Conservation (phyloP, 805 yeast species). For the Ogataea nakhonphanomensis region DNA sequence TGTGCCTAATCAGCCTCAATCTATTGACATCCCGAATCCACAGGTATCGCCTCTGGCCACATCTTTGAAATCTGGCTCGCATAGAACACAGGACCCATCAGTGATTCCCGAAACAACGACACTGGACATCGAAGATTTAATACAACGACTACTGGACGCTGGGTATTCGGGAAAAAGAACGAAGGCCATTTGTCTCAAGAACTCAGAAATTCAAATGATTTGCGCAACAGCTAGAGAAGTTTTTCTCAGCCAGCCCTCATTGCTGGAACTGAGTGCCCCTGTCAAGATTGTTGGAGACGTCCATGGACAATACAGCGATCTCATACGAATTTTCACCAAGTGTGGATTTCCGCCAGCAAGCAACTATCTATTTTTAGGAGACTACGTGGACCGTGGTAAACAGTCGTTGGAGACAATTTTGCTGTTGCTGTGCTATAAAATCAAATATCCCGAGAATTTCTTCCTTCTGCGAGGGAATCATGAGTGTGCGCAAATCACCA, state of each 20-base stretch:
- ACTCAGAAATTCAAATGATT: constrained; percentile 81
- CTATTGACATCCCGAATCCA: constrained; percentile 8
- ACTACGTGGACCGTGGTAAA: constrained; percentile 96
- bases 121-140: constrained; percentile 68
- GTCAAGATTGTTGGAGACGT: constrained; percentile 91
- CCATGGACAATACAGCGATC: constrained; percentile 93
- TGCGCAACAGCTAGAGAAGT: constrained; percentile 88
- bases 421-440: constrained; percentile 84
- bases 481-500: constrained; percentile 94
- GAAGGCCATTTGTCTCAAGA: constrained; percentile 82
- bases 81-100: constrained; percentile 1
- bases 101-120: constrained; percentile 10
- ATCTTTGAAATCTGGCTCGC: constrained; percentile 9
- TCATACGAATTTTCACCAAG: constrained; percentile 85
- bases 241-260: constrained; percentile 83
- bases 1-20: constrained; percentile 6
- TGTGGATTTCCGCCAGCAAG: constrained; percentile 97
- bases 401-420: constrained; percentile 92
- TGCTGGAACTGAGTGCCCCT: constrained; percentile 82
- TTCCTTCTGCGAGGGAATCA: constrained; percentile 93
- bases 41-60: constrained; percentile 9
- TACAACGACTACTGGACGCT: constrained; percentile 88
- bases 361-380: constrained; percentile 90
- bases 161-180: constrained; percentile 95
- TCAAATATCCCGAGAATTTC: constrained; percentile 95